Evolutionary conservation across 2,329 filamentous ascomycete genomes (phyloP), one percentile per base, ranked within the genome.

Genomic region (Phialophora expanda): DNA sequence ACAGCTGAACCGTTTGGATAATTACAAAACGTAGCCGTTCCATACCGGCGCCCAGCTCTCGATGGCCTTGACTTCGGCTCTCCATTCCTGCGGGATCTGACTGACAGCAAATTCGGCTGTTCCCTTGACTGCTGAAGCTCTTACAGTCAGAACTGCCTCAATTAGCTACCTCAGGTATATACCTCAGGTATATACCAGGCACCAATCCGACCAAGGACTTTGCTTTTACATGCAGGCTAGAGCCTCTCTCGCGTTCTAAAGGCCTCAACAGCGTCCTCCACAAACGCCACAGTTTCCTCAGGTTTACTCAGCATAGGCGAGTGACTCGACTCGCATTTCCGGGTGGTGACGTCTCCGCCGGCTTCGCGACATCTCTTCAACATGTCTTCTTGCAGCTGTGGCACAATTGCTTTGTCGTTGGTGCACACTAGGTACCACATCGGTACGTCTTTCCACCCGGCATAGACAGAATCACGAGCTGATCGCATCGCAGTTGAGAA

Each of bases 241-340:
- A 44, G 4, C 26, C n/a, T 54, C 51, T 14, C 20, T 63, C 38
- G 44, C 8, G 26, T 26, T 32, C 20, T 0, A 38, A 65, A 65
- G 6, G 62, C 56, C 22, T 28, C 48, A n/a, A 60, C 56, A 14
- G 79, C 79, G 57, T 79, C 75, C n/a, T 74, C 2, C 12, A 84
- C 69, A 53, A 82, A 73, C 1, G 65, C 67, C 1, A 72, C 78
- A 1, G 79, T 79, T 61, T 78, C 78, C 1, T 75, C 72, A 0
- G 82, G 80, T 67, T 72, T 74, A 71, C 82, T 84, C 71, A 85
- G 63, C 73, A 85, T 82, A 0, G 82, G 81, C 11, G 80, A 83
- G 72, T 85, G 83, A 22, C 82, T 79, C 14, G 76, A 80, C 51
- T 71, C 67, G 55, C 84, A 65, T 72, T 83, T 80, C 6, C 78